phyloP scores from a whole-genome alignment of 805 yeast species.

The Candida vaughaniae region DNA sequence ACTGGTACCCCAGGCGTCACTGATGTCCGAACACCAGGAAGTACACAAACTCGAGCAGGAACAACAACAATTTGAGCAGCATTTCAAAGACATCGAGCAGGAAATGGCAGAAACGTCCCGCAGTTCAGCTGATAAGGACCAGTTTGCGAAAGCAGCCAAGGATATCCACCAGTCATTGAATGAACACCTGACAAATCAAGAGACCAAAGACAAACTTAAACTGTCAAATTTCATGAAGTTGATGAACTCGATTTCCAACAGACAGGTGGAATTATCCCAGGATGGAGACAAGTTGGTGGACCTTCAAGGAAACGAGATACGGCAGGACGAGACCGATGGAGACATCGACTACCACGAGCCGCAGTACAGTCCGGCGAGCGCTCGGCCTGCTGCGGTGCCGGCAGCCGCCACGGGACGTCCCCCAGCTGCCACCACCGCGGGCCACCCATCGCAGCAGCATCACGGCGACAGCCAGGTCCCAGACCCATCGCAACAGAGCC shows the following conservation, averaged over 20 bases:
- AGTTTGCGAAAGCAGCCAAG: constrained; percentile 40
- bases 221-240: constrained; percentile 37
- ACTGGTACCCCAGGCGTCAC: not conserved
- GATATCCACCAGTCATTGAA: constrained; percentile 30
- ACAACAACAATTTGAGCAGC: constrained; percentile 27
- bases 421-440: not conserved
- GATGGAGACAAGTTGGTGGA: constrained; percentile 41
- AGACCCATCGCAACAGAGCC: constrained; percentile 14
- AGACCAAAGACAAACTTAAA: constrained; percentile 30
- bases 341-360: constrained; percentile 15
- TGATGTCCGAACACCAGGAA: constrained; percentile 27
- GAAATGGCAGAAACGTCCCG: constrained; percentile 11
- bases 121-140: constrained; percentile 26
- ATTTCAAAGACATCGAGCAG: constrained; percentile 29
- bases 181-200: constrained; percentile 16
- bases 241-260: constrained; percentile 37
- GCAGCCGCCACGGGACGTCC: not conserved
- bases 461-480: not conserved
- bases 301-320: constrained; percentile 34
- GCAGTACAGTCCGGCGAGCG: not conserved
- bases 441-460: not conserved
- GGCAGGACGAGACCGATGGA: constrained; percentile 8
- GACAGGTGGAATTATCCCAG: constrained; percentile 31
- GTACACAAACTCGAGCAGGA: constrained; percentile 27
- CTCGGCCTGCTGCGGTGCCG: not conserved